Base-by-base conservation (phyloP, 1,284 basidiomycete genomes). In the Fomitopsis palustris region DNA sequence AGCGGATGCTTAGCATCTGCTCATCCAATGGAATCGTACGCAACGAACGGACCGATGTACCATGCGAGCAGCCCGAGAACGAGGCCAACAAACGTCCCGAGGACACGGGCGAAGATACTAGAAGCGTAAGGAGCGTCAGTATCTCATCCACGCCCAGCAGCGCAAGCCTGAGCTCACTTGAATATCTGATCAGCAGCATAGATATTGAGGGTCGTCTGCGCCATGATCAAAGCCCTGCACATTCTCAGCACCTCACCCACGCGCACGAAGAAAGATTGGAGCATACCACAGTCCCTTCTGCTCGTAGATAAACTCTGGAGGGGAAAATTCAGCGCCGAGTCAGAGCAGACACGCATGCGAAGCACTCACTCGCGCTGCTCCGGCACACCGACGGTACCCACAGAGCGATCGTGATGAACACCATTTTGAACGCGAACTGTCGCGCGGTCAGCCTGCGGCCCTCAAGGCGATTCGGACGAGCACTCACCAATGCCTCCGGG, bases 181-280 rank as follows among this genome's bases (percentile, higher is more conserved):
- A 73, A 78, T 14, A 88, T 78, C 65, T 87, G 85, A 65, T 88
- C 86, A 9, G 84, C 84, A 0, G 81, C 79, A 60, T 81, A 85
- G 10, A 88, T 78, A 43, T 82, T 85, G 53, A 89, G 64, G 1
- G 83, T 83, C 0, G 83, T 85, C 65, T 88, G 86, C 0, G 83
- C 79, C 84, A 87, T 88, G 68, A 88, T 86, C 57, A 87, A 69
- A 2, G 84, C 85, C 86, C 86, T 78, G 53, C 2, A 41, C 8
- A 19, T 8, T 12, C 53, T 21, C 51, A 55, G 2, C 38, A 6
- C 33, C 8, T 23, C 19, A 7, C 16, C 31, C 10, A 37, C 35
- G 16, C 0, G 31, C 25, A 52, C n/a, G 45, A 41, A 23, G 2
- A 35, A 17, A 61, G 25, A 55, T 31, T n/a, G 37, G 3, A 19